Base-by-base conservation (phyloP, 495 filamentous ascomycete genomes). In the Penicillium chermesinum region DNA sequence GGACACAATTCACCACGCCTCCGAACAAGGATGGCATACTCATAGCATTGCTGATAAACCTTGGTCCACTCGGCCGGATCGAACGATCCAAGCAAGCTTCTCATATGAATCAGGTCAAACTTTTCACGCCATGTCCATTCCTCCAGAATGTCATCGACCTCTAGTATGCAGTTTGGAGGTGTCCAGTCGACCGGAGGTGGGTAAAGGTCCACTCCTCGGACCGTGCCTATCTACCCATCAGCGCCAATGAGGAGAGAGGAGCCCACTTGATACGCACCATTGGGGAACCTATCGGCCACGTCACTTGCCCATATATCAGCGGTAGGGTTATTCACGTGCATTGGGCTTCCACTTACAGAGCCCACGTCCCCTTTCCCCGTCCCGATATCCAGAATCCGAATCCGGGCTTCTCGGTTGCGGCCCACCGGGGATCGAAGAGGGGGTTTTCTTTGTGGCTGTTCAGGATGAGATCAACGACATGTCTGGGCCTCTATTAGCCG, bases 281-380 rank as follows among this genome's bases (percentile, higher is more conserved):
- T 37, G 8, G 48, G 48, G 7, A 44, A 50, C 48, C 38, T 44
- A 16, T 50, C 48, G 2, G 48, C 48, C 7, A 42, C 35, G 16
- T 50, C 48, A 10, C 44, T 47, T 4, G 6, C 1, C 2, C 1
- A 32, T 30, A 8, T 5, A 18, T 47, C n/a, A 44, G 41, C 19
- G 12, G n/a, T 1, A 47, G 5, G 14, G 2, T 14, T 14, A 20
- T 25, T 10, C 7, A 10, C 7, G 20, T 12, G n/a, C 10, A 41
- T 36, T 15, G 34, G 17, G 20, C 17, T 12, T 7, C 35, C 9
- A 6, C 41, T 39, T 33, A 50, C 48, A 53, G 38, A 13, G 50
- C 44, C 50, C 50, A 53, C 4, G 22, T 39, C 20, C 50, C n/a
- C 50, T 35, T 53, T 48, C 4, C 50, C 50, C 0, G 50, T 48